Evolutionary conservation across 805 yeast species (phyloP), one percentile per base, ranked within the genome.

Genomic region (Nakazawaea sp.): DNA sequence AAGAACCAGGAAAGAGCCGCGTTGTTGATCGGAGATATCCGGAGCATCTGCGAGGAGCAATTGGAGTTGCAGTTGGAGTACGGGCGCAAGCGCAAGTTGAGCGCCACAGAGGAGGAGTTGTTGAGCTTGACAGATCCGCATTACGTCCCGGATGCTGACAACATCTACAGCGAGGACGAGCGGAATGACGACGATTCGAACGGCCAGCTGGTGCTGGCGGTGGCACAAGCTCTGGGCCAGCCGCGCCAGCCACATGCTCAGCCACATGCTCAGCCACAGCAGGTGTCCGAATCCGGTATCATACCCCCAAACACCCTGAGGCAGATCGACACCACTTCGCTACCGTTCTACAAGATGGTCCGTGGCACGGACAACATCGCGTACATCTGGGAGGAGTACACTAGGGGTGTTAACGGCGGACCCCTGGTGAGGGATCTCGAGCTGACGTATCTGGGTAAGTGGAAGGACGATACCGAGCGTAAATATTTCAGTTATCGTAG

Each of bases 401-500:
- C 57, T 1, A 45, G 48, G 20, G 72, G 72, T 1, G 53, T 64
- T 20, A 54, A 63, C 37, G 68, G 68, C 2, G 48, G 51, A 11
- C 68, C 68, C 5, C 56, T 68, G 3, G 58, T 66, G 16, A 55
- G 54, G 36, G 53, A 52, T n/a, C 49, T 66, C 9, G 70, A 66
- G 36, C 58, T 56, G 27, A 55, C 51, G 21, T 64, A 56, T 41
- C 67, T 69, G 4, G 58, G 60, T 35, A 55, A 57, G 23, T 66
- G 72, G 72, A 51, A 70, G 21, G 45, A 49, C 47, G 40, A 39
- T 13, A 39, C 42, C 2, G 42, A 39, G 18, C 9, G 42, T 15
- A 39, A 39, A 23, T 39, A 39, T 27, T 33, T 39, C 31, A 30
- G 38, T 17, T 30, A 39, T 18, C 27, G 42, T 12, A 39, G 31